Conservation (phyloP, 2,329 filamentous ascomycete species). For the Claviceps sp. region DNA sequence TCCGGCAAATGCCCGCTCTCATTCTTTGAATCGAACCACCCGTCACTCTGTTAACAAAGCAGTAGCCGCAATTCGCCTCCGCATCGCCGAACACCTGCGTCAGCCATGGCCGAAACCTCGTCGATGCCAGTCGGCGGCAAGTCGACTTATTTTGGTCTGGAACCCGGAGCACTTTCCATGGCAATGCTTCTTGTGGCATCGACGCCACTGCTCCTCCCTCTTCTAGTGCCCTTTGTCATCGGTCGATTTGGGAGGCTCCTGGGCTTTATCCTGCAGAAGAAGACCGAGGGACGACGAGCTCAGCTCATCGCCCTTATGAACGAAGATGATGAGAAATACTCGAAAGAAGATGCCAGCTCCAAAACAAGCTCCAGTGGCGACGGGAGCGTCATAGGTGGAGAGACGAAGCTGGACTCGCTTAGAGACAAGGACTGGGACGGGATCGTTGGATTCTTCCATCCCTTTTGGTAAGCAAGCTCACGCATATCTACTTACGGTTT, state of each 20-base stretch:
- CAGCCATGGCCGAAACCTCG: conserved; percentile 16
- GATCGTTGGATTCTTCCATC: conserved; percentile 92
- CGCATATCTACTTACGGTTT: neutral
- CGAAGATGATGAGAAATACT: conserved; percentile 28
- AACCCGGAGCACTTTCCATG: conserved; percentile 14
- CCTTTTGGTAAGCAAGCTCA: conserved; percentile 60
- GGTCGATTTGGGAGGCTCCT: conserved; percentile 27
- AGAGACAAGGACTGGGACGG: conserved; percentile 54
- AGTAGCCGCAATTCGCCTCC: neutral
- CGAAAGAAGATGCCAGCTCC: conserved; percentile 20
- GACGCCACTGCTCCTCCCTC: conserved; percentile 11
- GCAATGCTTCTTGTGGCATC: conserved; percentile 11
- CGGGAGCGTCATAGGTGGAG: conserved; percentile 56
- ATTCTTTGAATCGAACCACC: neutral
- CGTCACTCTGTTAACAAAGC: neutral
- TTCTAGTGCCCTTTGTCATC: conserved; percentile 14
- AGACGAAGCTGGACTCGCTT: conserved; percentile 35
- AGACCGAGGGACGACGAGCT: conserved; percentile 47
- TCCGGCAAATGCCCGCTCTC: neutral
- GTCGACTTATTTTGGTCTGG: conserved; percentile 17
- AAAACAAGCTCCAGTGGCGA: conserved; percentile 39
- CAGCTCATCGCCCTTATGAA: conserved; percentile 41
- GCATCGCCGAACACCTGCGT: neutral
- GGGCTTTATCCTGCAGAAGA: conserved; percentile 49
- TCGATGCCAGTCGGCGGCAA: conserved; percentile 14